These are phyloP conservation scores for Blastobotrys persicus DNA, from an alignment of 1,139 yeast species.

Conservation along the genomic window DNA sequence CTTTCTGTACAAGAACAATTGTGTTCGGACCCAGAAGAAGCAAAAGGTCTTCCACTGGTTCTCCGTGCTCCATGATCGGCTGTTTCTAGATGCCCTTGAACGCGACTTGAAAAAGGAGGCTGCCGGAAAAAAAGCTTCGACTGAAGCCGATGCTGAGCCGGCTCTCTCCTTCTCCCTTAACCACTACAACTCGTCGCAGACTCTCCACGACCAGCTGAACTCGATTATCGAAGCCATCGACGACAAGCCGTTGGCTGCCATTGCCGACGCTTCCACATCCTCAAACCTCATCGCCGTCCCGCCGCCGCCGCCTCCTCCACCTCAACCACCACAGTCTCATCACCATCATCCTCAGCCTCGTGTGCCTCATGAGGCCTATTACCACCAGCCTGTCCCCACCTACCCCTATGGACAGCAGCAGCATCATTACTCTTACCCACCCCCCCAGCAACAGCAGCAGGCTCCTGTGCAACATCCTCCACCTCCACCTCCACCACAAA, in stretches of 20 bases:
- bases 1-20: conserved; percentile 79
- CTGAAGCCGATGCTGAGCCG: conserved; percentile 43
- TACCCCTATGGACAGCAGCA: conserved; percentile 9
- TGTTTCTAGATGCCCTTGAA: conserved; percentile 92
- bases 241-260: conserved; percentile 35
- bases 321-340: neutral
- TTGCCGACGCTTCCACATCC: conserved; percentile 36
- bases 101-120: conserved; percentile 82
- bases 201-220: conserved; percentile 40
- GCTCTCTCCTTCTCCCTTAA: conserved; percentile 37
- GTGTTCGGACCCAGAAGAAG: conserved; percentile 91
- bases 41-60: conserved; percentile 98
- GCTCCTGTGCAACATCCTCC: neutral
- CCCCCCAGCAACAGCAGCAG: neutral
- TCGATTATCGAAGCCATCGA: conserved; percentile 34
- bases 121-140: conserved; percentile 37
- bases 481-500: neutral
- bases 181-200: conserved; percentile 37
- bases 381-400: neutral
- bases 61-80: conserved; percentile 88
- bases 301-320: too few species aligned
- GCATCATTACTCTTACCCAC: conserved; percentile 8
- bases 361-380: neutral
- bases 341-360: conserved; percentile 4
- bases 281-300: conserved; percentile 7